Evolutionary conservation across 148 eudicot species (phyloP), one percentile per base, ranked within the genome.

Genomic region (Silene conica): DNA sequence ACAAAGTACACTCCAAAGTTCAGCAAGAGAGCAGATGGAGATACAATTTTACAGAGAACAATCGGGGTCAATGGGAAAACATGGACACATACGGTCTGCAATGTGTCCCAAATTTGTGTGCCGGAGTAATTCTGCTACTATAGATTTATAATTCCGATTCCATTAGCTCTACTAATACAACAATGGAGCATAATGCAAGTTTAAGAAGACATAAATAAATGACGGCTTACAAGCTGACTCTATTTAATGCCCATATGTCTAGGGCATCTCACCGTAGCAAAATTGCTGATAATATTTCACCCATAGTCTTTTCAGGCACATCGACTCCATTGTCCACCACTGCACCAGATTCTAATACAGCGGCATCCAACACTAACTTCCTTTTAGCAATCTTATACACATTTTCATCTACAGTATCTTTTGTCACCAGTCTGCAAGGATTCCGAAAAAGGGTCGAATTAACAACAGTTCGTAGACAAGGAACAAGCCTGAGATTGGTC

Each of bases 401-500:
- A 69, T 90, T 88, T 78, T 92, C 96, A 77, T 92, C 98, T 71
- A 92, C 98, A 3, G 98, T 92, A 67, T 62, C 78, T 85, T 90
- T 92, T 7, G 98, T 90, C 50, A 92, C 96, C 71, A 92, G 80
- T 86, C 96, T 92, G 84, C 61, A 41, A n/a, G n/a, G n/a, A 58
- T 34, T 50, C 55, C 55, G 57, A 12, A 72, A 67, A 68, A 48
- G 0, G 5, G 23, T 45, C 31, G 19, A 20, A 56, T 52, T 79
- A 65, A 70, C n/a, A 62, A 26, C 23, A 6, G 25, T 66, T 25
- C 61, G 1, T 31, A 8, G 10, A 48, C 22, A 62, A 52, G 77
- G 13, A 48, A 13, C 14, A 48, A 48, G 52, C 14, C 12, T 48
- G 13, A 10, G 14, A 11, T 48, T 48, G 52, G 34, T 31, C 34